Base-by-base conservation (phyloP, 495 filamentous ascomycete species). In the Beverwykella pulmonaria region DNA sequence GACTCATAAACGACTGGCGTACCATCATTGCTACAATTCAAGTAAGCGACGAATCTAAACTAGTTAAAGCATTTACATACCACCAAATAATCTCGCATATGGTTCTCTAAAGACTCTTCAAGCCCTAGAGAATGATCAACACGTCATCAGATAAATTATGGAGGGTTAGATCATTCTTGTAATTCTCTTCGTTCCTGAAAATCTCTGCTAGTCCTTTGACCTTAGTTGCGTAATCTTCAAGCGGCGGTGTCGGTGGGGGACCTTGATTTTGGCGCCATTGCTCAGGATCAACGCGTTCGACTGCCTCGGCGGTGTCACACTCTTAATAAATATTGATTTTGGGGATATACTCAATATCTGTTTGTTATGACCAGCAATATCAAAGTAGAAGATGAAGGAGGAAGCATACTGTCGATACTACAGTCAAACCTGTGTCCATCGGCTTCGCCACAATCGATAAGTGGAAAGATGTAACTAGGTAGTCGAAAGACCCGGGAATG, bases 281-380 rank as follows among this genome's bases (percentile, higher is more conserved):
- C 48, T 66, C 63, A 14, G 63, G 63, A 41, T 66, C 63, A 55
- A 53, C 36, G 22, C 46, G 19, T 19, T 66, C 32, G 19, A 60
- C 56, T 10, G 30, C 32, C 1, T 59, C 49, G 12, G 63, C 63
- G 15, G 60, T 66, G 25, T 46, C 15, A 6, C 29, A 32, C 9
- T 44, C 30, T 26, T 60, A 25, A 5, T 46, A 22, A 2, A 34
- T 22, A 14, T 59, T 59, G 12, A 52, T 47, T 4, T 60, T 26
- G 7, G 7, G 15, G 3, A 63, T 39, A 23, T 34, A 52, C 30
- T 48, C 19, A 14, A 63, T 63, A 19, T 9, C 59, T 63, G 49
- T 0, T 29, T 10, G 14, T 8, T 22, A 44, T 26, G 0, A 23
- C 9, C 3, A 50, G 27, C 1, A 32, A 29, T 14, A 12, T 44